Base-by-base conservation (phyloP, 2,329 filamentous ascomycete genomes). In the Microdochium bolleyi region DNA sequence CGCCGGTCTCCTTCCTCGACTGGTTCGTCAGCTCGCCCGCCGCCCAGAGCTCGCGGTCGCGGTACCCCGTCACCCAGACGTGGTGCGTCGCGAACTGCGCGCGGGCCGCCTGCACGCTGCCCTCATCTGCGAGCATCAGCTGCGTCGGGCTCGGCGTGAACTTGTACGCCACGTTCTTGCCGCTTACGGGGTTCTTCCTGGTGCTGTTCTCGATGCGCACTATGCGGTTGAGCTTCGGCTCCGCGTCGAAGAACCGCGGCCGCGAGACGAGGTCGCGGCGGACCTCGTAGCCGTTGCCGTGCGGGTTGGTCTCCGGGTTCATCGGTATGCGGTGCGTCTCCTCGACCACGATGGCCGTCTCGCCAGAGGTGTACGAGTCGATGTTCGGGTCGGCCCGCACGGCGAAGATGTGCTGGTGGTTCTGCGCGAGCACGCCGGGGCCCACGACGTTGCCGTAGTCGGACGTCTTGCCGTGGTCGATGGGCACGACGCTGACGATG, bases 401-500 rank as follows among this genome's bases (percentile, higher is more conserved):
- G n/a, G 73, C 77, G 61, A 88, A 87, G 37, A 88, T 73, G 64
- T 88, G 83, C 61, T 88, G 84, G 55, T 88, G 84, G 61, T 86
- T 84, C 22, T 82, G 80, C 0, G 84, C 84, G 4, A 87, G 64
- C 0, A 82, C 79, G 0, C 84, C 83, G 0, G 79, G 77, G 0
- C 76, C 75, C 0, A 89, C 83, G n/a, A 85, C 75, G 44, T 81
- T 87, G 10, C 82, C 83, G 61, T 78, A 86, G 0, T 70, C 72
- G 19, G 65, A 80, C 7, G 65, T 69, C 51, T 77, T 78, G 49
- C 81, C 80, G 53, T 80, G 74, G 54, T 69, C 76, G 3, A 76
- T 72, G 30, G 82, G 77, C 19, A 88, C 84, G 2, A 85, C 77
- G 52, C 81, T 88, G 30, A 88, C 75, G 52, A 88, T 84, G 1